Percentiles rank a stretch among this genome's conserved stretches.
These are phyloP conservation scores for Periconia sp. DNA, from an alignment of 2,329 filamentous ascomycete species.

Conservation along the genomic window DNA sequence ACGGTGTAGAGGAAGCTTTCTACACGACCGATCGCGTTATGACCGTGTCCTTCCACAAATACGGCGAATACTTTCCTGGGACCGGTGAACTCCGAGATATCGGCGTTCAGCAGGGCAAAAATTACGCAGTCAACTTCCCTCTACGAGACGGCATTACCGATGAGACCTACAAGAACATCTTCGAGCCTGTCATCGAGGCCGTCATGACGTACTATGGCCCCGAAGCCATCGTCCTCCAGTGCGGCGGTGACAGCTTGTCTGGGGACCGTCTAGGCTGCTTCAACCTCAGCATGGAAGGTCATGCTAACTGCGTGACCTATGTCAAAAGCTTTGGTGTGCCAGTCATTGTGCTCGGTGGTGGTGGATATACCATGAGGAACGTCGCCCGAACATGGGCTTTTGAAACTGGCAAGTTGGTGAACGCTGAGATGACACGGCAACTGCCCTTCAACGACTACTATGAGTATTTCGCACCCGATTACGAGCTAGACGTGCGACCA, in stretches of 20 bases:
- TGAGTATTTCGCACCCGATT: conserved; percentile 72
- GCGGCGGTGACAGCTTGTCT: conserved; percentile 67
- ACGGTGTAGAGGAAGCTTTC: conserved; percentile 73
- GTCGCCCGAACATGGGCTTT: conserved; percentile 62
- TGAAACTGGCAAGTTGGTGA: conserved; percentile 79
- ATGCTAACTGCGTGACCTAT: conserved; percentile 70
- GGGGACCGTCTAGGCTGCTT: conserved; percentile 70
- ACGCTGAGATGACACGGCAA: conserved; percentile 76
- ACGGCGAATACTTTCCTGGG: conserved; percentile 72
- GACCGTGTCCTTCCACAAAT: conserved; percentile 73
- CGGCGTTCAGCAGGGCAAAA: conserved; percentile 66
- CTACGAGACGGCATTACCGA: conserved; percentile 71
- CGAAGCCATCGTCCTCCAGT: conserved; percentile 69
- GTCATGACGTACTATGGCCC: conserved; percentile 71
- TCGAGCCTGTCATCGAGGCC: conserved; percentile 67
- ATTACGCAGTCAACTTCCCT: conserved; percentile 71
- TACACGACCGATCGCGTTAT: conserved; percentile 72
- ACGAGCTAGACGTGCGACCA: conserved; percentile 68
- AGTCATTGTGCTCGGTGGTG: conserved; percentile 66
- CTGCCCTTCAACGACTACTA: conserved; percentile 98
- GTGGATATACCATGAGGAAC: conserved; percentile 72
- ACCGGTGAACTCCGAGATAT: conserved; percentile 70
- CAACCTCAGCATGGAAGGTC: conserved; percentile 70
- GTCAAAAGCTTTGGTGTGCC: conserved; percentile 69
- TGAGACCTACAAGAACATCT: conserved; percentile 67